Conservation (phyloP, 2,329 filamentous ascomycete species). For the Pestalotiopsis fici region DNA sequence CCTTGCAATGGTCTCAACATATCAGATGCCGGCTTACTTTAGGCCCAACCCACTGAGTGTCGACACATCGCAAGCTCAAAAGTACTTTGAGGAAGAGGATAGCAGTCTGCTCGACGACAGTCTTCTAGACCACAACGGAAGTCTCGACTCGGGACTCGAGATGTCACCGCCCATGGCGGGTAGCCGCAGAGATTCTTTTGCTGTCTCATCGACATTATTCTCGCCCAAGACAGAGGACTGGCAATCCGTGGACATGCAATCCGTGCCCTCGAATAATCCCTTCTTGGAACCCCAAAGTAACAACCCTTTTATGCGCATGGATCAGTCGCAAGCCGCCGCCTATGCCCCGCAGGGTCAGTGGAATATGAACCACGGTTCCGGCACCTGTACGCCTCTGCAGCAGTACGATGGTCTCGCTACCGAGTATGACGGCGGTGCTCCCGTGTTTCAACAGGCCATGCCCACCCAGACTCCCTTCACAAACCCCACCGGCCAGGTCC, state of each 20-base stretch:
- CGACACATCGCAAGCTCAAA: slow-evolving; percentile 55
- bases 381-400: slow-evolving; percentile 73
- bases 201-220: slow-evolving; percentile 58
- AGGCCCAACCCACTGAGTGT: slow-evolving; percentile 50
- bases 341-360: slow-evolving; percentile 51
- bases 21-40: slow-evolving; percentile 54
- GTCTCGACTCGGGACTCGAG: slow-evolving; percentile 61
- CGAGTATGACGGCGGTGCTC: slow-evolving; percentile 53
- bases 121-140: slow-evolving; percentile 57
- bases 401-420: slow-evolving; percentile 64
- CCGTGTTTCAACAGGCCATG: slow-evolving; percentile 56
- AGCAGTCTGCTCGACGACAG: slow-evolving; percentile 61
- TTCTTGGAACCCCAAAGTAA: slow-evolving; percentile 61
- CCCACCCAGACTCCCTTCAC: slow-evolving; percentile 56
- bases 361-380: slow-evolving; percentile 66
- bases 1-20: slow-evolving; percentile 51
- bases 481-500: slow-evolving; percentile 49
- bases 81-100: slow-evolving; percentile 64
- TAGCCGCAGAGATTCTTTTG: slow-evolving; percentile 66
- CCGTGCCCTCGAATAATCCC: slow-evolving; percentile 63
- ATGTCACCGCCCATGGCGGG: slow-evolving; percentile 64
- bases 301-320: slow-evolving; percentile 69
- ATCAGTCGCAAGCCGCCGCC: slow-evolving; percentile 43
- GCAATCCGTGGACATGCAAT: slow-evolving; percentile 67
- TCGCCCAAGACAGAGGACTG: slow-evolving; percentile 67